Base-by-base conservation (phyloP, 2,329 filamentous ascomycete species). In the Aspergillus sergii region DNA sequence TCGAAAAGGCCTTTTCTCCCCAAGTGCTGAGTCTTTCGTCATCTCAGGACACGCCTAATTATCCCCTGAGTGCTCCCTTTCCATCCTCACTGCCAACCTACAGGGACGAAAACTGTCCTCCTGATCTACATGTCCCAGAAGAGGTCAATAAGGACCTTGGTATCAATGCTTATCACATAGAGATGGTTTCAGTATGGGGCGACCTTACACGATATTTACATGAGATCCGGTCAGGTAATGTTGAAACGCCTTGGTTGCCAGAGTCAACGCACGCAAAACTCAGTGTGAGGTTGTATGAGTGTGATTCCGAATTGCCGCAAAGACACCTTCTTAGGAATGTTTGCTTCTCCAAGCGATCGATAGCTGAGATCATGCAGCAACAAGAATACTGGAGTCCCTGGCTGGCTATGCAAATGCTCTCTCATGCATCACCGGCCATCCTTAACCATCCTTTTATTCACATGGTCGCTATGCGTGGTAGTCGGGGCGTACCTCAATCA, bases 361-460 rank as follows among this genome's bases (percentile, higher is more conserved):
- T 14, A 11, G 11, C 34, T 9, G 55, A 56, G 1, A 23, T 62
- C 11, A 23, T 19, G 12, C n/a, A 56, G 3, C 32, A 64, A 16
- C 32, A 36, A 10, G 34, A 51, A 19, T 64, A 64, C 43, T 64
- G 62, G 59, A 48, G 26, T 3, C 11, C 55, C 6, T 64, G 62
- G 62, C 34, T 64, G 2, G 14, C 39, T 1, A 57, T 62, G 36
- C 62, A 64, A 7, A 51, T 59, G 2, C 26, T 41, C 16, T 62
- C 46, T 23, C 62, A 64, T 21, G 51, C 41, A 8, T 32, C 16
- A 16, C 34, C 54, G 19, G 62, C 59, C 16, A 45, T 64, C 2
- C 23, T 59, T 10, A 56, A 64, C 10, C 62, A 64, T 16, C 62
- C 62, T 0, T 41, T 62, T n/a, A 51, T 64, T 21, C 60, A 64